phyloP scores from a whole-genome alignment of 2,329 filamentous ascomycete species.

The Aspergillus eucalypticola region DNA sequence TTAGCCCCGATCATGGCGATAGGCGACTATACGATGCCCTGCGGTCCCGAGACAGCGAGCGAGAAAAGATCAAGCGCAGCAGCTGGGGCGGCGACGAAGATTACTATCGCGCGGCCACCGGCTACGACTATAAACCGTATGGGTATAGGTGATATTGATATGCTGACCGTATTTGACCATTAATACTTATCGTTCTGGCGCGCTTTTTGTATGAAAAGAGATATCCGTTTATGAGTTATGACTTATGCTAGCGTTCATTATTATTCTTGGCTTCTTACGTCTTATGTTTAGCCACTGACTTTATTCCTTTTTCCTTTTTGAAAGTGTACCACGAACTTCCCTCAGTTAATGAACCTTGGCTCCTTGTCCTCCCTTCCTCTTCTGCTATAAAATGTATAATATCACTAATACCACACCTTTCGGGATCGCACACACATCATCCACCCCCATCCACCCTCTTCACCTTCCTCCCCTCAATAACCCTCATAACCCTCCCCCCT shows the following conservation, averaged over 20 bases:
- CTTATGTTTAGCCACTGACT: conserved; percentile 7
- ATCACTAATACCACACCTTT: background rate
- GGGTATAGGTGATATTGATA: conserved; percentile 25
- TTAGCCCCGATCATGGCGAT: conserved; percentile 28
- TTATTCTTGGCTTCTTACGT: background rate
- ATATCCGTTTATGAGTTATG: conserved; percentile 4
- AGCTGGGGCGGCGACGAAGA: conserved; percentile 39
- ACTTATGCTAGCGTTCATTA: conserved; percentile 8
- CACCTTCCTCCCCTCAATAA: conserved; percentile 14
- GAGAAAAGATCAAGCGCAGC: conserved; percentile 30
- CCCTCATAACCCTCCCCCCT: conserved; percentile 29
- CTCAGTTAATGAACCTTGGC: background rate
- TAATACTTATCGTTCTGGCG: background rate
- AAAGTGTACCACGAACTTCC: no score
- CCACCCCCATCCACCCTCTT: background rate
- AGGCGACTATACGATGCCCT: conserved; percentile 27
- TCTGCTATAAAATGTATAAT: background rate
- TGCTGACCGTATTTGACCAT: background rate
- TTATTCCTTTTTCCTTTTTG: no score
- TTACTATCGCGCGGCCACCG: conserved; percentile 41
- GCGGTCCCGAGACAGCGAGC: conserved; percentile 31
- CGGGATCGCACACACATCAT: background rate
- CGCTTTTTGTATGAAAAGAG: background rate
- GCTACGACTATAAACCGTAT: conserved; percentile 31
- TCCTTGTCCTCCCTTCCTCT: background rate